A percentile compares a stretch with the other conserved stretches of the same genome.
phyloP scores from a whole-genome alignment of 495 filamentous ascomycete species.

The Neurospora sp. region DNA sequence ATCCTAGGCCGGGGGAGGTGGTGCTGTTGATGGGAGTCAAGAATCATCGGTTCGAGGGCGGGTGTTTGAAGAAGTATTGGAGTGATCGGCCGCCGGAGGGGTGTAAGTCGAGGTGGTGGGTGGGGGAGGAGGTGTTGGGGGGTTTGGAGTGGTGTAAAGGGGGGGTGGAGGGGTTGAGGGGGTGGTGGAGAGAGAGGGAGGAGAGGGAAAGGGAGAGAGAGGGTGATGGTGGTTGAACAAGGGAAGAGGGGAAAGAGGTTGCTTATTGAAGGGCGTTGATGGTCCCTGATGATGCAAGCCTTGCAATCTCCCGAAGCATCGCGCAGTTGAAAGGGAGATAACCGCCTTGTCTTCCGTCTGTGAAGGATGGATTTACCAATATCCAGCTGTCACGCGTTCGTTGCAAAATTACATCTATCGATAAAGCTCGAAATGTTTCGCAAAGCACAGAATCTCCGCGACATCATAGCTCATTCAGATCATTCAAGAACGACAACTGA shows the following conservation, averaged over 20 bases:
- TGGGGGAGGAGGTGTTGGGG: constrained; percentile 23
- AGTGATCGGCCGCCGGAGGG: constrained; percentile 26
- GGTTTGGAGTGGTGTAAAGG: constrained; percentile 25
- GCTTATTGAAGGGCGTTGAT: too few relatives aligned
- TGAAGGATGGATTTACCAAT: background rate
- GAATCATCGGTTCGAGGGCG: constrained; percentile 38
- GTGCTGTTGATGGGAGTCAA: constrained; percentile 36
- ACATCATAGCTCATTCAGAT: too few relatives aligned
- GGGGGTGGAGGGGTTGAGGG: constrained; percentile 25
- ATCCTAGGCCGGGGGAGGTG: constrained; percentile 29
- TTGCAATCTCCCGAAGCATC: too few relatives aligned
- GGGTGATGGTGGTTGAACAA: background rate
- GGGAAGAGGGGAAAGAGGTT: background rate
- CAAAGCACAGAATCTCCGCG: too few relatives aligned
- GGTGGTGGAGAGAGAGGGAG: constrained; percentile 27
- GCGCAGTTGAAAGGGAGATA: too few relatives aligned
- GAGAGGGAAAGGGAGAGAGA: constrained; percentile 20
- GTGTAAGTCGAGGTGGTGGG: constrained; percentile 27
- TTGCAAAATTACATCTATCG: background rate
- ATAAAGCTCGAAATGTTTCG: too few relatives aligned
- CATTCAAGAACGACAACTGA: too few relatives aligned
- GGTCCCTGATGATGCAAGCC: too few relatives aligned
- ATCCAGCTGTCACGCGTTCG: background rate
- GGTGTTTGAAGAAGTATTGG: constrained; percentile 36
- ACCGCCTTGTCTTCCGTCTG: background rate